Evolutionary conservation across 192 early-diverging fungal species (phyloP).

Genomic region (Podila epicladia): DNA sequence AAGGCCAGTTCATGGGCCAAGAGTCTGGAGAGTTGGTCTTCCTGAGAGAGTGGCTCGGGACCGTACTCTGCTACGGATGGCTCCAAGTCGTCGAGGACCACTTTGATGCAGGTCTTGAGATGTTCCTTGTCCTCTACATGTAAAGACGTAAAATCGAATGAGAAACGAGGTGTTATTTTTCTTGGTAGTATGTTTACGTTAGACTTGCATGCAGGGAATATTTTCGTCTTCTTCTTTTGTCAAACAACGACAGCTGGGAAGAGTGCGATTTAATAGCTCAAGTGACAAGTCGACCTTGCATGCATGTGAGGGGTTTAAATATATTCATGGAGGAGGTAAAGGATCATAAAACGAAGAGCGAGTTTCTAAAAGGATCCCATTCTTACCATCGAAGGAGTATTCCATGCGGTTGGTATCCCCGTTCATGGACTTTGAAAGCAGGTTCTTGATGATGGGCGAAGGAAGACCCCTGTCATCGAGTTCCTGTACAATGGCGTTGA

Average conservation of each 20-base stretch:
- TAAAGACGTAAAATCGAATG: not conserved
- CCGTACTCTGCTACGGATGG: not conserved
- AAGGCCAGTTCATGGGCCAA: slow-evolving; percentile 39
- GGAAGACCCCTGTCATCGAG: slow-evolving; percentile 63
- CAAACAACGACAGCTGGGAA: too few species aligned
- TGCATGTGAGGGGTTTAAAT: not conserved
- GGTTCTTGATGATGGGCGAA: slow-evolving; percentile 33
- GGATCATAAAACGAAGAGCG: not conserved
- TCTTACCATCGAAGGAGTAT: slow-evolving; percentile 41
- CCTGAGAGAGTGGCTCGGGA: slow-evolving; percentile 13
- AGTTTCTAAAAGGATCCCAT: not conserved
- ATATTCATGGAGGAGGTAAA: not conserved
- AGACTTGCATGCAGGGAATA: not conserved
- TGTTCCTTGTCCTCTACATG: slow-evolving; percentile 43
- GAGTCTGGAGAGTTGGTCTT: slow-evolving; percentile 38
- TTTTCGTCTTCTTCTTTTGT: too few species aligned
- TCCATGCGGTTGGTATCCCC: slow-evolving; percentile 46
- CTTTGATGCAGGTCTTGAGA: slow-evolving; percentile 38
- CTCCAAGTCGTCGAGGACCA: slow-evolving; percentile 31
- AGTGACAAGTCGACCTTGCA: too few species aligned
- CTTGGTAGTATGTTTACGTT: not conserved
- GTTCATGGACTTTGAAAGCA: slow-evolving; percentile 23
- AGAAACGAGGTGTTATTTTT: not conserved
- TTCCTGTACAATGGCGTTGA: slow-evolving; percentile 76
- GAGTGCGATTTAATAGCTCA: too few species aligned